Evolutionary conservation across 441 rosid genomes (phyloP).

Genomic region (Erysimum pusillum): DNA sequence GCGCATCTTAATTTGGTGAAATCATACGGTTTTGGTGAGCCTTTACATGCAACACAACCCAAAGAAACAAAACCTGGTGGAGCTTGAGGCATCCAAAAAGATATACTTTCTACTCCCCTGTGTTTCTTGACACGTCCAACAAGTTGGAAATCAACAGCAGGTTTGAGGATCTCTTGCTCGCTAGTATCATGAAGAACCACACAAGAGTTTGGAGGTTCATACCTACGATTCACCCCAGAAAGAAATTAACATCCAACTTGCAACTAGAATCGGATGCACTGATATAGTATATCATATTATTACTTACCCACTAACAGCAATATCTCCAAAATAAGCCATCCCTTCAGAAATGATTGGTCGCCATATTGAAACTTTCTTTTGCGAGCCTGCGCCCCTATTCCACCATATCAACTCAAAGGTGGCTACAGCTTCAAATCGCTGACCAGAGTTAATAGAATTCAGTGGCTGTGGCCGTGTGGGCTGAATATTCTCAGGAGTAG

Average conservation of each 20-base stretch:
- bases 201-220: conserved; percentile 89
- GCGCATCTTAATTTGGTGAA: conserved; percentile 77
- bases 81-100: conserved; percentile 97
- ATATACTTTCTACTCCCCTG: conserved; percentile 81
- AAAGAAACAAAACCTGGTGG: conserved; percentile 97
- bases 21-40: conserved; percentile 77
- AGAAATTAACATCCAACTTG: conserved; percentile 29
- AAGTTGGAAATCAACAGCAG: conserved; percentile 72
- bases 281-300: conserved; percentile 28
- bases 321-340: conserved; percentile 93
- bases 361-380: conserved; percentile 91
- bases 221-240: conserved; percentile 58
- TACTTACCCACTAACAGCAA: conserved; percentile 91
- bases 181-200: conserved; percentile 78
- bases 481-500: conserved; percentile 50
- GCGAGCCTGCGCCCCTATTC: conserved; percentile 77
- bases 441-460: conserved; percentile 61
- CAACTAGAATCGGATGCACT: conserved; percentile 24
- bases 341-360: conserved; percentile 84
- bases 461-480: conserved; percentile 50
- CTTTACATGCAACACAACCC: conserved; percentile 90
- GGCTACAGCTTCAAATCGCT: conserved; percentile 81
- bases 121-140: conserved; percentile 93
- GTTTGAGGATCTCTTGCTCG: conserved; percentile 75
- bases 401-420: conserved; percentile 92